phyloP scores from a whole-genome alignment of 108 stramenopile genomes.

The Cyclotella cryptica region DNA sequence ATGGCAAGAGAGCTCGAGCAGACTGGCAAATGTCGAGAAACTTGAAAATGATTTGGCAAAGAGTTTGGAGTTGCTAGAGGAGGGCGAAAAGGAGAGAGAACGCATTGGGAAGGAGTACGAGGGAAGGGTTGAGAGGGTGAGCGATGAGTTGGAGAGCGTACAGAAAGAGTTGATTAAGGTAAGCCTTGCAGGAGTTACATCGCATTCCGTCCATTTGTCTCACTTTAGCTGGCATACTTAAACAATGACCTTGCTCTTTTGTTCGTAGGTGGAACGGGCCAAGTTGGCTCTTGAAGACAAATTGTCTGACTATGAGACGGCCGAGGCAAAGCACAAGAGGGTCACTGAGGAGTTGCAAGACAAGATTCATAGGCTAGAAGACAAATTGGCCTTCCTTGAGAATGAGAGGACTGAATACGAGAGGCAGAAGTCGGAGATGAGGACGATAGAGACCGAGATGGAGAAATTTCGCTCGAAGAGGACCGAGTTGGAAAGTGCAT shows the following conservation, averaged over 20 bases:
- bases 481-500: conserved; percentile 23
- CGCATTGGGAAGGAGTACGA: conserved; percentile 22
- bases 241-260: neutral
- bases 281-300: conserved; percentile 20
- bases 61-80: conserved; percentile 22
- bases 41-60: conserved; percentile 36
- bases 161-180: conserved; percentile 12
- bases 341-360: conserved; percentile 22
- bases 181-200: neutral
- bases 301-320: conserved; percentile 9
- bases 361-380: conserved; percentile 17
- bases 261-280: conserved; percentile 19
- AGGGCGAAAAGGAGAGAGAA: conserved; percentile 30
- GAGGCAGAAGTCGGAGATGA: conserved; percentile 1
- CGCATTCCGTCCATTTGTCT: neutral
- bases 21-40: conserved; percentile 21
- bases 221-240: neutral
- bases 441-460: conserved; percentile 17
- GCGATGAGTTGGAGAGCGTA: conserved; percentile 28
- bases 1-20: conserved; percentile 25
- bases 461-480: conserved; percentile 28
- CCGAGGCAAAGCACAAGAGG: conserved; percentile 27
- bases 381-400: conserved; percentile 19
- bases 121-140: conserved; percentile 18
- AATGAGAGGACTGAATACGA: conserved; percentile 21